phyloP scores from a whole-genome alignment of 495 filamentous ascomycete species.

The Penicillium coffeae region DNA sequence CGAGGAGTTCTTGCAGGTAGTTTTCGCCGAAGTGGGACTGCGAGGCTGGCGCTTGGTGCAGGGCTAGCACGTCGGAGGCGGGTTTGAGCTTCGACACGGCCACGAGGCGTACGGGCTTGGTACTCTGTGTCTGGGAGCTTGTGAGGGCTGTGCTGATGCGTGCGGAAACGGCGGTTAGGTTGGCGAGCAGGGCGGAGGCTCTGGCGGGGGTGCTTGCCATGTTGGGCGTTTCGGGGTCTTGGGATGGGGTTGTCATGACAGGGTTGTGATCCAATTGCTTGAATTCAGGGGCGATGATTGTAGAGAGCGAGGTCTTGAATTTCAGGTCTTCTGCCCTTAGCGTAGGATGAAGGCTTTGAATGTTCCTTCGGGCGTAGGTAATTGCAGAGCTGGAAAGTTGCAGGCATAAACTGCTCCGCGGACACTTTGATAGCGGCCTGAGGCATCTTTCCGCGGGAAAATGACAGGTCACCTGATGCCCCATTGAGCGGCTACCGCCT shows the following conservation, averaged over 20 bases:
- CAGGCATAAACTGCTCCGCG: no score
- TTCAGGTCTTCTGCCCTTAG: no score
- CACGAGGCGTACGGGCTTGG: conserved; percentile 63
- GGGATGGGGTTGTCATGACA: conserved; percentile 9
- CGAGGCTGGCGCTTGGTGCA: conserved; percentile 56
- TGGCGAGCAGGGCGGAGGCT: conserved; percentile 34
- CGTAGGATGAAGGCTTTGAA: no score
- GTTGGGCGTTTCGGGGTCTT: conserved; percentile 12
- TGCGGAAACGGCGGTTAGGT: conserved; percentile 32
- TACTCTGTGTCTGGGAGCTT: conserved; percentile 9
- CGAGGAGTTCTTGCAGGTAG: conserved; percentile 86
- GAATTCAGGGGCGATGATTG: not conserved
- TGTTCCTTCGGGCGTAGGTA: no score
- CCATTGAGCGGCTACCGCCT: conserved; percentile 14
- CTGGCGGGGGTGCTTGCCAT: conserved; percentile 38
- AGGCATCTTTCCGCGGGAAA: conserved; percentile 21
- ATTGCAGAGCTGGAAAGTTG: no score
- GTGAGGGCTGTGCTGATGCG: conserved; percentile 31
- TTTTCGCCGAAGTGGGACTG: conserved; percentile 95
- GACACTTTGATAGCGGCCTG: conserved; percentile 18
- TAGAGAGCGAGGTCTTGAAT: no score
- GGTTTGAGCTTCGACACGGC: conserved; percentile 95
- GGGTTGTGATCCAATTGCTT: not conserved
- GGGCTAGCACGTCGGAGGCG: conserved; percentile 76
- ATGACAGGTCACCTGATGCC: conserved; percentile 8